Conservation (phyloP, 805 yeast genomes). For the Schwanniomyces yamadae region DNA sequence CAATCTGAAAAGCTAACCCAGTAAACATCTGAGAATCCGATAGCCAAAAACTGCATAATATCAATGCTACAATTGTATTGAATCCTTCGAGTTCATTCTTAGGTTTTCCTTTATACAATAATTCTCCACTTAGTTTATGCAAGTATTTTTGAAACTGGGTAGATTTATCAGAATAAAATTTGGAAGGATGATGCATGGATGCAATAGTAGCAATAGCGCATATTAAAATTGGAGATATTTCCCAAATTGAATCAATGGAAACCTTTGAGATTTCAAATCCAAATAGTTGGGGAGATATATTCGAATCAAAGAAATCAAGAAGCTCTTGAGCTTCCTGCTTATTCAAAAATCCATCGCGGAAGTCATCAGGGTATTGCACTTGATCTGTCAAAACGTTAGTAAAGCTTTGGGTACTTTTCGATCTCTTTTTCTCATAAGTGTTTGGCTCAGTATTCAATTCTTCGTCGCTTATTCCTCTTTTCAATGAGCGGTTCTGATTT, state of each 20-base stretch:
- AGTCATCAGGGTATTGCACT: constrained; percentile 11
- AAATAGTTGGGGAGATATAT: constrained; percentile 62
- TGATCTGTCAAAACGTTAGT: background rate
- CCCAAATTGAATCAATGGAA: constrained; percentile 51
- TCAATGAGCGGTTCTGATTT: background rate
- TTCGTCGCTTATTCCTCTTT: background rate
- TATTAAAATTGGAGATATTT: constrained; percentile 54
- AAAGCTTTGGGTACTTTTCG: background rate
- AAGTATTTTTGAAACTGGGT: constrained; percentile 27
- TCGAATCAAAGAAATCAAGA: constrained; percentile 50
- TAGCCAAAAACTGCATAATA: constrained; percentile 69
- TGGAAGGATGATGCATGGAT: constrained; percentile 55
- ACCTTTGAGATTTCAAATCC: constrained; percentile 59
- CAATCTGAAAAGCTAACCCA: constrained; percentile 65
- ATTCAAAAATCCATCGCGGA: constrained; percentile 36
- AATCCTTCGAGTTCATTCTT: constrained; percentile 49
- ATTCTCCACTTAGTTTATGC: constrained; percentile 32
- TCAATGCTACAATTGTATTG: constrained; percentile 60
- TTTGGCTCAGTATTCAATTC: background rate
- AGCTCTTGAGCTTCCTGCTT: constrained; percentile 46
- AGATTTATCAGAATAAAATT: constrained; percentile 27
- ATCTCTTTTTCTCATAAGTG: background rate
- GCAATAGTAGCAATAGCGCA: constrained; percentile 63
- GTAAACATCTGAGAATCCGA: constrained; percentile 64
- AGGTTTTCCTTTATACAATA: constrained; percentile 38